Conservation (phyloP, 2,329 filamentous ascomycete species). For the Passalora sequoiae region DNA sequence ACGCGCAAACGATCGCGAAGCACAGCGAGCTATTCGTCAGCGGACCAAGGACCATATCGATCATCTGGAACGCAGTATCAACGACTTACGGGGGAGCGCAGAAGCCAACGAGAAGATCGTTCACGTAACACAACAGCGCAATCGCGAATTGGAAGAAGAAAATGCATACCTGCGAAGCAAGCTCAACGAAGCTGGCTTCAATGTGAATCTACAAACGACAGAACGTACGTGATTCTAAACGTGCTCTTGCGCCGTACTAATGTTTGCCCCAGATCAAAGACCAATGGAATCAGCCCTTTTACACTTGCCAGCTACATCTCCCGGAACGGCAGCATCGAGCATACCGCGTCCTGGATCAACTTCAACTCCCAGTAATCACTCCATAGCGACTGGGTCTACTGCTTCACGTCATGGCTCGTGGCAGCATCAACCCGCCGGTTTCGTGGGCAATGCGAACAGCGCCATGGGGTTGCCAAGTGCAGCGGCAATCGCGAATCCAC, state of each 20-base stretch:
- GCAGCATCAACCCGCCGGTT: constrained; percentile 21
- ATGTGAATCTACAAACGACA: constrained; percentile 15
- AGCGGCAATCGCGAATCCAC: constrained; percentile 15
- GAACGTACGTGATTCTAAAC: constrained; percentile 7
- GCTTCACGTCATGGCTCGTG: constrained; percentile 27
- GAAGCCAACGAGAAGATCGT: constrained; percentile 45
- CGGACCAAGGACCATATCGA: constrained; percentile 57
- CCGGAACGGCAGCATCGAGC: constrained; percentile 22
- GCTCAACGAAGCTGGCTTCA: constrained; percentile 42
- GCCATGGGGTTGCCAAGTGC: constrained; percentile 18
- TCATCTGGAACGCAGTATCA: constrained; percentile 50
- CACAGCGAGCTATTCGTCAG: constrained; percentile 55
- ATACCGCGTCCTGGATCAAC: constrained; percentile 26
- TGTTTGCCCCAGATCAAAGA: constrained; percentile 20
- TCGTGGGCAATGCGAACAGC: constrained; percentile 14
- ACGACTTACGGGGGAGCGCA: constrained; percentile 47
- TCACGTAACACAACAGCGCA: constrained; percentile 49
- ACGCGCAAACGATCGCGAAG: constrained; percentile 56
- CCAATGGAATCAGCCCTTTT: constrained; percentile 19
- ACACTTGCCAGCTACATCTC: constrained; percentile 24
- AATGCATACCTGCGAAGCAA: constrained; percentile 49
- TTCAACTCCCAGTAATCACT: constrained; percentile 27
- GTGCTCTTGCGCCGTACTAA: constrained; percentile 6
- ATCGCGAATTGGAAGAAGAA: constrained; percentile 52
- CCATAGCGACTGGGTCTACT: constrained; percentile 23